phyloP scores from a whole-genome alignment of 129 eudicot species.

The Flaveria trinervia region DNA sequence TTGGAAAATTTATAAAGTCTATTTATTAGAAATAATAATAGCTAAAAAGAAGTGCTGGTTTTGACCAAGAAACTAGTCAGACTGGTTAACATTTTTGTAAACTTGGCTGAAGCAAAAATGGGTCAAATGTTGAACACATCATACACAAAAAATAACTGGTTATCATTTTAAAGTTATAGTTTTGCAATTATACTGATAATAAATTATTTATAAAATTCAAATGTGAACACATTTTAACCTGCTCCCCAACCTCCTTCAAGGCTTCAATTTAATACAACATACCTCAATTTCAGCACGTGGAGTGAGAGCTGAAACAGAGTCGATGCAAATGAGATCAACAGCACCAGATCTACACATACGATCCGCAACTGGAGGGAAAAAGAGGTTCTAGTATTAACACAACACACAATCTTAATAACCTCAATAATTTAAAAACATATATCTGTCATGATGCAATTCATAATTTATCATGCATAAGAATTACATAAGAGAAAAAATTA shows the following conservation, averaged over 20 bases:
- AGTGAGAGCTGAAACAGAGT: conserved; percentile 98
- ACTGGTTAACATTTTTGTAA: neutral
- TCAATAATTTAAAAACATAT: neutral
- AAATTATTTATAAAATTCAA: neutral
- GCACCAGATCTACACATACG: conserved; percentile 99
- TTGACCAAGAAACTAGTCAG: neutral
- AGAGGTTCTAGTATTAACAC: conserved; percentile 5
- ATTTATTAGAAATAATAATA: neutral
- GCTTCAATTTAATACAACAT: conserved; percentile 15
- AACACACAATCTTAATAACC: conserved; percentile 13
- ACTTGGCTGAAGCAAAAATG: neutral
- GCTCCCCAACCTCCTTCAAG: neutral
- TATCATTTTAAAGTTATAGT: neutral
- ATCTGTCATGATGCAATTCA: conserved; percentile 21
- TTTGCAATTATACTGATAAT: neutral
- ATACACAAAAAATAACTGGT: neutral
- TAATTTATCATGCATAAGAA: conserved; percentile 22
- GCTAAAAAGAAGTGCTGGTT: conserved; percentile 1
- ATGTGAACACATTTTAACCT: conserved; percentile 8
- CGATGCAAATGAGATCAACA: conserved; percentile 93
- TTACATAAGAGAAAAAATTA: conserved; percentile 26
- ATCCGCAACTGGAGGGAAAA: conserved; percentile 71
- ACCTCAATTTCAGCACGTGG: conserved; percentile 99
- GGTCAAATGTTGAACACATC: conserved; percentile 8
- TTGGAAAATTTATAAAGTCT: neutral